Evolutionary conservation across 345 rosid species (phyloP).

Genomic region (Moricandia moricandioides): DNA sequence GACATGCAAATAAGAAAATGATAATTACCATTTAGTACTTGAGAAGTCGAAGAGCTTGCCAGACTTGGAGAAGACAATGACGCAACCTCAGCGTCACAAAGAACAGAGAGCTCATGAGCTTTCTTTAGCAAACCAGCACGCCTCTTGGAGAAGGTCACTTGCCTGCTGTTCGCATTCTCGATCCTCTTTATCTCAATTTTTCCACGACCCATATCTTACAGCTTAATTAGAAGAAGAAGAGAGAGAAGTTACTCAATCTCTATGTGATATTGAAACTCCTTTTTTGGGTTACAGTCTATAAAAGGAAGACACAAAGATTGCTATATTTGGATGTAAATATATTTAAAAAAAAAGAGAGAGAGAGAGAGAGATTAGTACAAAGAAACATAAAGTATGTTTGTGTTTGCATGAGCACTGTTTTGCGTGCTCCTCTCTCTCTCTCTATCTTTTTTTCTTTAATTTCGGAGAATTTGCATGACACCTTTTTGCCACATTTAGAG

Average conservation of each 20-base stretch:
- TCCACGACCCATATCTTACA: constrained; percentile 77
- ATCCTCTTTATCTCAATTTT: constrained; percentile 94
- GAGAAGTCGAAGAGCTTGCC: constrained; percentile 91
- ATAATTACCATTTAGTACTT: constrained; percentile 51
- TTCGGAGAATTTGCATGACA: constrained; percentile 41
- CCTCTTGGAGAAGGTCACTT: constrained; percentile 95
- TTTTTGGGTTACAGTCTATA: constrained; percentile 27
- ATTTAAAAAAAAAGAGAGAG: too few species aligned
- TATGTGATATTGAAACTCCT: constrained; percentile 22
- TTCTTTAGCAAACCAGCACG: constrained; percentile 88
- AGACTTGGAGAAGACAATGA: constrained; percentile 83
- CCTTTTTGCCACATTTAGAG: constrained; percentile 50
- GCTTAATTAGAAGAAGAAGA: not conserved
- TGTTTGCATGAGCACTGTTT: constrained; percentile 54
- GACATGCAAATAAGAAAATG: constrained; percentile 11
- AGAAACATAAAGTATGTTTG: constrained; percentile 26
- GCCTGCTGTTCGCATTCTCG: constrained; percentile 92
- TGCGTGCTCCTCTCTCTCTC: constrained; percentile 41
- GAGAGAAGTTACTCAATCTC: not conserved
- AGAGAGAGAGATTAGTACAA: not conserved
- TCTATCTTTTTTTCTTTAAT: constrained; percentile 8
- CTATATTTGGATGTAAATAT: constrained; percentile 42
- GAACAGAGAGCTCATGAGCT: constrained; percentile 82
- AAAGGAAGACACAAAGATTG: constrained; percentile 26
- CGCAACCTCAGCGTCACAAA: constrained; percentile 97